These are phyloP conservation scores for Macrophomina tecta DNA, from an alignment of 2,329 filamentous ascomycete species.

Conservation along the genomic window DNA sequence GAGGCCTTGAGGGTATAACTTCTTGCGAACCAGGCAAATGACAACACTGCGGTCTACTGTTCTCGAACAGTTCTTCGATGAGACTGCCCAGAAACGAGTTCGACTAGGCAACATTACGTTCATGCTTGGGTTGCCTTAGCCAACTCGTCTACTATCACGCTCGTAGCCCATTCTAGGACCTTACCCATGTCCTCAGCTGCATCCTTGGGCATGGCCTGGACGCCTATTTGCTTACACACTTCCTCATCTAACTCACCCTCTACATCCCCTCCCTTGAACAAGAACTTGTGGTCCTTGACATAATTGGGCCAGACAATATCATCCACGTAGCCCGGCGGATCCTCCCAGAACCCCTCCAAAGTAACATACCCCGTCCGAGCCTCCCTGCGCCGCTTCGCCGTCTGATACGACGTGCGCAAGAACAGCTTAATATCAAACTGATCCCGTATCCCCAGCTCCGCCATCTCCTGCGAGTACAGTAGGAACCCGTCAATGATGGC, in stretches of 20 bases:
- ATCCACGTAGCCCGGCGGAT: conserved; percentile 93
- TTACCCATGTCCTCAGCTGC: conserved; percentile 41
- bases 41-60: no score
- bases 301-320: conserved; percentile 97
- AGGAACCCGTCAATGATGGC: conserved; percentile 90
- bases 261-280: conserved; percentile 75
- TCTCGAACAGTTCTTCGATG: no score
- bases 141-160: conserved; percentile 11
- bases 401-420: conserved; percentile 68
- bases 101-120: neutral
- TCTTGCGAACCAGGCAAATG: no score
- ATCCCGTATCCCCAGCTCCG: conserved; percentile 52
- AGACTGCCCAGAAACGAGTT: no score
- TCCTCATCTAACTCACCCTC: conserved; percentile 59
- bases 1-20: no score
- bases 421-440: conserved; percentile 80
- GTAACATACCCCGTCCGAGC: conserved; percentile 79
- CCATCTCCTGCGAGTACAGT: conserved; percentile 69
- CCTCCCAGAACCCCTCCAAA: conserved; percentile 86
- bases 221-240: conserved; percentile 38
- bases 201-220: conserved; percentile 48
- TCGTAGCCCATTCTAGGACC: conserved; percentile 23
- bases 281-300: conserved; percentile 76
- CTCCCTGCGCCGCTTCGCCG: conserved; percentile 69
- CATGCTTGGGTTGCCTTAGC: neutral